Evolutionary conservation across 306 rosid genomes (phyloP).

Genomic region (Medicago lupulina): DNA sequence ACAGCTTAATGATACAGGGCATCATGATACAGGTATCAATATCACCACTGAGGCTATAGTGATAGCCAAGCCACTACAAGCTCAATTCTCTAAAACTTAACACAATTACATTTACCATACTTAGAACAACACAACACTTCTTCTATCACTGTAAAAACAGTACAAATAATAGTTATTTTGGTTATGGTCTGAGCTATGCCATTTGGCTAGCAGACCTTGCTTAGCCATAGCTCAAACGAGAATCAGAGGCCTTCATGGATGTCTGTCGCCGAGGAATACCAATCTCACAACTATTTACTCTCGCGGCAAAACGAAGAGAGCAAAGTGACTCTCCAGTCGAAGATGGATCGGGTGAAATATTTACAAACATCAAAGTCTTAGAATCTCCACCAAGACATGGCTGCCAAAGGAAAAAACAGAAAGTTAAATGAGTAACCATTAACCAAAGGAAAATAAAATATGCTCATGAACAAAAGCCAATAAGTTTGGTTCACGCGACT

Average conservation of each 20-base stretch:
- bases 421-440: not conserved
- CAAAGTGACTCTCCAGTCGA: conserved; percentile 86
- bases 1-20: conserved; percentile 31
- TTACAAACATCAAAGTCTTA: conserved; percentile 86
- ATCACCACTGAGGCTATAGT: conserved; percentile 47
- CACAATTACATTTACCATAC: conserved; percentile 16
- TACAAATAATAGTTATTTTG: conserved; percentile 39
- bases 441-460: not conserved
- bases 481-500: too few relatives aligned
- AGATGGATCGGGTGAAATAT: conserved; percentile 79
- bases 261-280: conserved; percentile 94
- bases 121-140: conserved; percentile 26
- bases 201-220: not conserved
- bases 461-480: too few relatives aligned
- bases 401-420: conserved; percentile 49
- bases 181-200: conserved; percentile 22
- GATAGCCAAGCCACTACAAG: conserved; percentile 46
- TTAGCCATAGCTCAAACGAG: conserved; percentile 73
- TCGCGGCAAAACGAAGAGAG: conserved; percentile 86
- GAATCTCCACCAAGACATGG: conserved; percentile 96
- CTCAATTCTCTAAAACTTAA: conserved; percentile 31
- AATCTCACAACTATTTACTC: conserved; percentile 92
- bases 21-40: too few relatives aligned
- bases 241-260: conserved; percentile 59
- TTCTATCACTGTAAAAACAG: not conserved